Percentiles rank a stretch among this genome's conserved stretches.
Evolutionary conservation across 1,139 yeast species (phyloP).

Genomic region (Protomyces pachydermus): DNA sequence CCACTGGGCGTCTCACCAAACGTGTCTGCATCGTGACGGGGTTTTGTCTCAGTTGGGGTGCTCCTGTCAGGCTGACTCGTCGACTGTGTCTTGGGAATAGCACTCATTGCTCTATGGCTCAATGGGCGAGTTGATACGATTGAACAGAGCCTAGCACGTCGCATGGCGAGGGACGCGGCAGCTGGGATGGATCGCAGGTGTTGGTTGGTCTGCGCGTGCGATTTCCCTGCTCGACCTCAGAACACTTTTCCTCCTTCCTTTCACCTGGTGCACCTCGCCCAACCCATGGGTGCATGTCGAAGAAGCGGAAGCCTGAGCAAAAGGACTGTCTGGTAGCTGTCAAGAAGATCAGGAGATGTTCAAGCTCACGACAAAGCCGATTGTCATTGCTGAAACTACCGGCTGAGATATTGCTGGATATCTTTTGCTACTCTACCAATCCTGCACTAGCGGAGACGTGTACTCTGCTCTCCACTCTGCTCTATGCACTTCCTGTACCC

Average conservation of each 20-base stretch:
- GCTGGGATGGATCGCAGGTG: too few relatives aligned
- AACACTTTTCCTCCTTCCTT: background rate
- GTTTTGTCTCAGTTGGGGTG: background rate
- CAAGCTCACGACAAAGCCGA: background rate
- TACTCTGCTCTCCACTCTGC: background rate
- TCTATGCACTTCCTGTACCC: constrained; percentile 3
- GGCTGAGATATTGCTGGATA: constrained; percentile 1
- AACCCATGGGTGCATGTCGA: background rate
- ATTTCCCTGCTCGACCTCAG: too few relatives aligned
- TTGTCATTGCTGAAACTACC: constrained; percentile 4
- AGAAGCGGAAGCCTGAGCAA: background rate
- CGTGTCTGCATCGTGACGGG: background rate
- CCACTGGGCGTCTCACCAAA: background rate
- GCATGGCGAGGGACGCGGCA: too few relatives aligned
- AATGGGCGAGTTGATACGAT: too few relatives aligned
- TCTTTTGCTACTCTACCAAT: constrained; percentile 13
- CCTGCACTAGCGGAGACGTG: constrained; percentile 13
- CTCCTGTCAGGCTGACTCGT: background rate
- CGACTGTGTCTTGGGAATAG: background rate
- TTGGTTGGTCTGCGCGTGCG: too few relatives aligned
- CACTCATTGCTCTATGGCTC: background rate
- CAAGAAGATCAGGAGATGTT: background rate
- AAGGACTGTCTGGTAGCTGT: too few relatives aligned
- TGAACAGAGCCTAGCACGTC: too few relatives aligned
- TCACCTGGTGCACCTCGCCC: background rate